Conservation (phyloP, 1,284 basidiomycete species). For the Malassezia brasiliensis region DNA sequence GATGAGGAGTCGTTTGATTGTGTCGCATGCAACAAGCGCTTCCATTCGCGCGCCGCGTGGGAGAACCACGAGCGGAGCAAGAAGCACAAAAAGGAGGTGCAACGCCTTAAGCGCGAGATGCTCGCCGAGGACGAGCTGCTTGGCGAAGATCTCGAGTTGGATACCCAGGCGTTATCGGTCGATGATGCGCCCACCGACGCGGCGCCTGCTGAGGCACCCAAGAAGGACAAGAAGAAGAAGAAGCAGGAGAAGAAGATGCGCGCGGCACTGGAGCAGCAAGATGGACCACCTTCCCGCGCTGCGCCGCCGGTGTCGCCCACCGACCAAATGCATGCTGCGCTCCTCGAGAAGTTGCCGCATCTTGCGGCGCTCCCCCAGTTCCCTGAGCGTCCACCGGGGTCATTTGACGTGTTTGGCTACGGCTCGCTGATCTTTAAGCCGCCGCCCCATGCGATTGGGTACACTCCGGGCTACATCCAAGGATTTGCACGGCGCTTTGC, state of each 20-base stretch:
- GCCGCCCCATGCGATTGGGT: conserved; percentile 40
- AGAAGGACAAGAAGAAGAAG: conserved; percentile 36
- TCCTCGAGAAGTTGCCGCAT: conserved; percentile 12
- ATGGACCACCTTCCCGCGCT: background rate
- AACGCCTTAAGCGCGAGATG: conserved; percentile 62
- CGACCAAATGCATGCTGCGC: background rate
- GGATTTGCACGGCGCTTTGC: conserved; percentile 76
- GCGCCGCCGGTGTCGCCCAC: background rate
- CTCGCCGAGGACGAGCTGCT: conserved; percentile 28
- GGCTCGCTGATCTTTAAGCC: conserved; percentile 47
- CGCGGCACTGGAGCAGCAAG: background rate
- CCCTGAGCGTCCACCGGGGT: conserved; percentile 24
- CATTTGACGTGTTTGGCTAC: conserved; percentile 43
- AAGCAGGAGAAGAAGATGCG: conserved; percentile 27
- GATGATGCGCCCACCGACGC: background rate
- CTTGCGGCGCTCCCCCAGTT: conserved; percentile 4
- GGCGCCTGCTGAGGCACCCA: background rate
- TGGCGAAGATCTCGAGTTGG: conserved; percentile 5
- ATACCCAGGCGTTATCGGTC: conserved; percentile 16
- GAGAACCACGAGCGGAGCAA: conserved; percentile 90
- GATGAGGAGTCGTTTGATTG: conserved; percentile 63
- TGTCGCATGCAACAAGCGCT: conserved; percentile 84
- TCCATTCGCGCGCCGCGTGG: conserved; percentile 87
- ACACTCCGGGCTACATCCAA: conserved; percentile 64
- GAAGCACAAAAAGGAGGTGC: conserved; percentile 66